Conservation (phyloP, 225 moss, liverwort and hornwort genomes). For the Bryum argenteum region DNA sequence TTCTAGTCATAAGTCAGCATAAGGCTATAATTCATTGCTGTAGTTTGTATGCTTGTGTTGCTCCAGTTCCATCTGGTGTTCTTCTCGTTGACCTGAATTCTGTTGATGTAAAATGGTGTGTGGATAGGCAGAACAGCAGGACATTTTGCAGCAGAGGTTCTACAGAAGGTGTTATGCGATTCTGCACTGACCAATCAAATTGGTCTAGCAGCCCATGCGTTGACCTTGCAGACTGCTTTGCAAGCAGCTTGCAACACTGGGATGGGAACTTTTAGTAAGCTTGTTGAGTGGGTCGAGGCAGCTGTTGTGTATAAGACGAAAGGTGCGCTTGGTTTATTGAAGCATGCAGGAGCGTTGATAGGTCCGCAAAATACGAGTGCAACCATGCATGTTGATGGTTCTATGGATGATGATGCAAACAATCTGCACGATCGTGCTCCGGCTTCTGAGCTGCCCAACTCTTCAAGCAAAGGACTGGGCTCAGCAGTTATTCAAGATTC, state of each 20-base stretch:
- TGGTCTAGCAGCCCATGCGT: constrained; percentile 67
- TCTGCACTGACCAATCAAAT: constrained; percentile 73
- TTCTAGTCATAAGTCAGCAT: neutral
- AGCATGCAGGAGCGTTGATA: constrained; percentile 72
- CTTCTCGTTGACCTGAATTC: constrained; percentile 26
- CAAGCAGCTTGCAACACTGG: constrained; percentile 56
- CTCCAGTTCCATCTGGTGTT: constrained; percentile 25
- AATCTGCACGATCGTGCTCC: constrained; percentile 62
- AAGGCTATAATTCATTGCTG: constrained; percentile 2
- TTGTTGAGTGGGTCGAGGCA: constrained; percentile 94
- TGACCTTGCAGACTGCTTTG: constrained; percentile 74
- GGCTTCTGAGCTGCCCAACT: constrained; percentile 60
- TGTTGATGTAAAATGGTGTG: constrained; percentile 33
- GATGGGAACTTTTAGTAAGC: constrained; percentile 57
- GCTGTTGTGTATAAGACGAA: constrained; percentile 85
- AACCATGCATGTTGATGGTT: constrained; percentile 64
- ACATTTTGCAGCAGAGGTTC: constrained; percentile 78
- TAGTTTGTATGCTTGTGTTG: constrained; percentile 44
- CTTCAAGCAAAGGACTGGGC: constrained; percentile 55
- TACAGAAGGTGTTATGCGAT: constrained; percentile 86
- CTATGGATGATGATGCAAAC: constrained; percentile 68
- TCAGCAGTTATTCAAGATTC: constrained; percentile 62
- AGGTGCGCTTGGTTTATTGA: constrained; percentile 84
- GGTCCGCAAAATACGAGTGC: constrained; percentile 61
- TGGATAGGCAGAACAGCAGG: constrained; percentile 62